Conservation (phyloP, 129 eudicot species). For the Helianthus tuberosus region DNA sequence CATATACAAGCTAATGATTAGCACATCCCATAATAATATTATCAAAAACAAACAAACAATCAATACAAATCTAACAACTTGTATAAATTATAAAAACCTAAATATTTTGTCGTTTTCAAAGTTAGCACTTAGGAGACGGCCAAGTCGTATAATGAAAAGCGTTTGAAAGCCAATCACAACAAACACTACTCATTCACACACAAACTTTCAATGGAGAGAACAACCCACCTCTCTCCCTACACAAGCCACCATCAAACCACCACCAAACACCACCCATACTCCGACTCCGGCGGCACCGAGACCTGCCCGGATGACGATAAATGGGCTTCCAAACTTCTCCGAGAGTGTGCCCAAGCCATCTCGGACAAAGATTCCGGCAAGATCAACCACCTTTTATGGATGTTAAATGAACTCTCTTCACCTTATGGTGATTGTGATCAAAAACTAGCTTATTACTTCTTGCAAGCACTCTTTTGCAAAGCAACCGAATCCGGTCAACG, state of each 20-base stretch:
- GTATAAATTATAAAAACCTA: neutral
- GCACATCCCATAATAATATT: constrained; percentile 8
- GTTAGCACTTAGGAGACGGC: constrained; percentile 23
- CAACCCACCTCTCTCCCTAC: constrained; percentile 46
- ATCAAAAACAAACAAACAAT: constrained; percentile 6
- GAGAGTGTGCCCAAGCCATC: constrained; percentile 75
- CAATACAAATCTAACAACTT: constrained; percentile 16
- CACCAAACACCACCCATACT: constrained; percentile 39
- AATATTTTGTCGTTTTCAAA: constrained; percentile 17
- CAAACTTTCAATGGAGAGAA: constrained; percentile 48
- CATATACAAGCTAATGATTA: neutral
- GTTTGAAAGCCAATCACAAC: constrained; percentile 25
- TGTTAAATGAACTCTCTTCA: constrained; percentile 79
- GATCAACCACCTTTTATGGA: constrained; percentile 81
- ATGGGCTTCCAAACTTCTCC: constrained; percentile 69
- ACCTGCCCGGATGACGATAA: constrained; percentile 36
- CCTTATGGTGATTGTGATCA: constrained; percentile 90
- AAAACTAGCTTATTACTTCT: constrained; percentile 78
- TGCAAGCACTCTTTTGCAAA: constrained; percentile 80
- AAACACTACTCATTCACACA: constrained; percentile 23
- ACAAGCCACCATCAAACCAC: constrained; percentile 40
- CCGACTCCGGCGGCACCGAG: constrained; percentile 45
- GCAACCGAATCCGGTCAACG: constrained; percentile 70
- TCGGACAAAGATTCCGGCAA: constrained; percentile 61
- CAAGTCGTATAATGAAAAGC: constrained; percentile 28